Conservation (phyloP, 73 alveolate genomes). For the Tetrahymena malaccensis region DNA sequence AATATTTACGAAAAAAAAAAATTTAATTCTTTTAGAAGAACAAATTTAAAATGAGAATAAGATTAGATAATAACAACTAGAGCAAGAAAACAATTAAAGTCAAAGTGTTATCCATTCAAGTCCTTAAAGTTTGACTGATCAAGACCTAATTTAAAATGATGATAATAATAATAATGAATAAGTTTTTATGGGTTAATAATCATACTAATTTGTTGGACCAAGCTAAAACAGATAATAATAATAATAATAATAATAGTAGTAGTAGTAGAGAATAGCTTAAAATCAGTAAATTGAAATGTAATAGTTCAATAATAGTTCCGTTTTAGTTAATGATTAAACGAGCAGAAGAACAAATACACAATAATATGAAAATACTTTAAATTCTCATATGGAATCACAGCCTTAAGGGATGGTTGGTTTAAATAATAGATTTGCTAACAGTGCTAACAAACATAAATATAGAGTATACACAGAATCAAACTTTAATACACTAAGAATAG, state of each 20-base stretch:
- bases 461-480: too few relatives aligned
- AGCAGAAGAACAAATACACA: background rate
- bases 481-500: background rate
- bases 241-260: too few relatives aligned
- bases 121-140: too few relatives aligned
- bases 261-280: too few relatives aligned
- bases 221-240: too few relatives aligned
- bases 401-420: background rate
- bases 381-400: background rate
- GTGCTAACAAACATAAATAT: background rate
- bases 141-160: too few relatives aligned
- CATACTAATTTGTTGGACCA: too few relatives aligned
- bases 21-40: background rate
- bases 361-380: background rate
- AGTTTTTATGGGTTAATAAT: too few relatives aligned
- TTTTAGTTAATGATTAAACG: background rate
- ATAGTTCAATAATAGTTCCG: background rate
- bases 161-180: too few relatives aligned
- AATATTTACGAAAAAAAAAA: background rate
- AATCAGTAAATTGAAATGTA: background rate
- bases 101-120: background rate
- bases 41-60: background rate
- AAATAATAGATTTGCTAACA: too few relatives aligned
- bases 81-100: background rate
- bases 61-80: background rate